phyloP scores from a whole-genome alignment of 345 rosid genomes.

The Camelina neglecta region DNA sequence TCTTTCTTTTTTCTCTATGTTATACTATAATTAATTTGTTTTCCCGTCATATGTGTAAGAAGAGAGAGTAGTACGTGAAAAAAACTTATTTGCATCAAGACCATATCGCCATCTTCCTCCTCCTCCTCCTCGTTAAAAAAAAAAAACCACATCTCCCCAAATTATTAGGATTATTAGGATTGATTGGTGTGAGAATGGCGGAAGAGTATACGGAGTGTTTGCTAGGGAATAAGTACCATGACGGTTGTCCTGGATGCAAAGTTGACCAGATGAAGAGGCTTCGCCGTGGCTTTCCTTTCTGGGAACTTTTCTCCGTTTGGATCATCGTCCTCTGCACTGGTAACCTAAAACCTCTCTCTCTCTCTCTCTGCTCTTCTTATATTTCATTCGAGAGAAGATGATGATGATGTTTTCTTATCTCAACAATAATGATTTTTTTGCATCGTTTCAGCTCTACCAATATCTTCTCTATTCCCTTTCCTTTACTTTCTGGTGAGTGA shows the following conservation, averaged over 20 bases:
- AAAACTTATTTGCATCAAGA: background rate
- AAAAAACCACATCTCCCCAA: background rate
- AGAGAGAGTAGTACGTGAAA: conserved; percentile 15
- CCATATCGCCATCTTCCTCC: background rate
- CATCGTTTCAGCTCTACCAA: conserved; percentile 74
- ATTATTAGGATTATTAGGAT: background rate
- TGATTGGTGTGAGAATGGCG: conserved; percentile 39
- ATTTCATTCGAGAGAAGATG: background rate
- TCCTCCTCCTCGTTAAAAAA: too few relatives aligned
- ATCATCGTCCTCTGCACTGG: conserved; percentile 72
- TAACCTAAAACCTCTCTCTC: conserved; percentile 10
- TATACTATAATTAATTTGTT: background rate
- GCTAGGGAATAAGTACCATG: conserved; percentile 62
- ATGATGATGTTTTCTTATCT: background rate
- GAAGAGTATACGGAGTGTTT: conserved; percentile 50
- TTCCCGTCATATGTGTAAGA: background rate
- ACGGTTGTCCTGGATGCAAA: conserved; percentile 83
- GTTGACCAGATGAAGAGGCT: conserved; percentile 63
- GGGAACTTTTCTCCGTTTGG: conserved; percentile 68
- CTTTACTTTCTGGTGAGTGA: conserved; percentile 89
- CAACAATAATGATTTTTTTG: background rate
- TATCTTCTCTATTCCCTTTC: conserved; percentile 86
- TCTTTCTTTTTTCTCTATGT: background rate
- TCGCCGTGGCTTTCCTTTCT: conserved; percentile 63
- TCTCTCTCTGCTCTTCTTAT: background rate